phyloP scores from a whole-genome alignment of 371 early-diverging fungal species.

The Zychaea mexicana region DNA sequence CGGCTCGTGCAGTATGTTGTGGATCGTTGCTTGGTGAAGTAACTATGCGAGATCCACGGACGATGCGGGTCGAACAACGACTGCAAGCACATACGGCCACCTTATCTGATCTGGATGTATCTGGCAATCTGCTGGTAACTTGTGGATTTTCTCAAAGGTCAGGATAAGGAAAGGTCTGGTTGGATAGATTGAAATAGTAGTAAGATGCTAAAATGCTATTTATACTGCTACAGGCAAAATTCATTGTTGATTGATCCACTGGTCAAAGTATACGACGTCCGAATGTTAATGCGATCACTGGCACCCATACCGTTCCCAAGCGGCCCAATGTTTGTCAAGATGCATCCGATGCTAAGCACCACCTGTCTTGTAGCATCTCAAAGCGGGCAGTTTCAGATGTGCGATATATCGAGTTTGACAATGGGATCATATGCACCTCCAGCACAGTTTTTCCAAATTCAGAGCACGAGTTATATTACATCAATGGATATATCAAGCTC shows the following conservation, averaged over 20 bases:
- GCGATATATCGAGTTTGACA: slow-evolving; percentile 64
- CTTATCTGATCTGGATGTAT: slow-evolving; percentile 75
- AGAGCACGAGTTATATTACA: slow-evolving; percentile 64
- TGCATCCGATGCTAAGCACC: slow-evolving; percentile 74
- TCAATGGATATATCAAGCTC: slow-evolving; percentile 75
- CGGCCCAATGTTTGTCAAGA: slow-evolving; percentile 70
- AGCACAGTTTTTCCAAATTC: slow-evolving; percentile 72
- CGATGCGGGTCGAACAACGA: slow-evolving; percentile 68
- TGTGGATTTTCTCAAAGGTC: slow-evolving; percentile 79
- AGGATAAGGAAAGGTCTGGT: neutral
- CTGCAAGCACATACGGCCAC: slow-evolving; percentile 80
- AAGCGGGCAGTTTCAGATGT: slow-evolving; percentile 74
- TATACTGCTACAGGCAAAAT: slow-evolving; percentile 45
- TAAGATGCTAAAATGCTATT: neutral
- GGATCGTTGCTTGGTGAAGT: slow-evolving; percentile 73
- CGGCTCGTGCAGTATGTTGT: slow-evolving; percentile 67
- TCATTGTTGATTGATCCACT: slow-evolving; percentile 72
- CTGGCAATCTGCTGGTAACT: slow-evolving; percentile 73
- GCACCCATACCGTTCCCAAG: slow-evolving; percentile 75
- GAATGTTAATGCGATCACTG: slow-evolving; percentile 68
- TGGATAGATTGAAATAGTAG: neutral
- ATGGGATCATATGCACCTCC: slow-evolving; percentile 52
- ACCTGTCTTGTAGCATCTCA: slow-evolving; percentile 71
- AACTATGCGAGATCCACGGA: slow-evolving; percentile 69
- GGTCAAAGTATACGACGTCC: slow-evolving; percentile 85